Evolutionary conservation across 1,284 basidiomycete genomes (phyloP).

Genomic region (Stygiomarasmius scandens): DNA sequence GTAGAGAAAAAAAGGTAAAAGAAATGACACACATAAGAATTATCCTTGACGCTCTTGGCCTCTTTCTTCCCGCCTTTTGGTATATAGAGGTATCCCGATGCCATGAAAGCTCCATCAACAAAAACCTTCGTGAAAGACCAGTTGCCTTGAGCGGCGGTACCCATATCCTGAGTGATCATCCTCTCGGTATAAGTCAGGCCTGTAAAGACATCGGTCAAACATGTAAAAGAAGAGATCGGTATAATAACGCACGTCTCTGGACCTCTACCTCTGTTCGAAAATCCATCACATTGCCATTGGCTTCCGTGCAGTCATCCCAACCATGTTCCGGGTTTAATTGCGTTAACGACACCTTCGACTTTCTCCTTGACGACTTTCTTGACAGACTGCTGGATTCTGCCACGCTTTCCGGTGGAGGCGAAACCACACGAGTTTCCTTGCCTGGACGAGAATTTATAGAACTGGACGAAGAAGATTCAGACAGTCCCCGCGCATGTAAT

Average conservation of each 20-base stretch:
- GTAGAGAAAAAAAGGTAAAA: not conserved
- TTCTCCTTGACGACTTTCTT: conserved; percentile 1
- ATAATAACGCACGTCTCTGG: conserved; percentile 10
- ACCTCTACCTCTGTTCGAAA: conserved; percentile 12
- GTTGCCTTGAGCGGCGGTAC: conserved; percentile 6
- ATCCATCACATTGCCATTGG: conserved; percentile 13
- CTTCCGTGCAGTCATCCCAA: conserved; percentile 16
- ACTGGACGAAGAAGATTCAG: not conserved
- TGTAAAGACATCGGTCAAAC: conserved; percentile 8
- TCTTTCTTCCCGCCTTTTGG: conserved; percentile 11
- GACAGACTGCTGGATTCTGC: not conserved
- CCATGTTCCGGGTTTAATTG: conserved; percentile 12
- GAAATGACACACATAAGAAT: conserved; percentile 17
- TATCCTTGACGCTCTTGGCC: conserved; percentile 19
- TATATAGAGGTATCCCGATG: conserved; percentile 17
- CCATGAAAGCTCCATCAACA: conserved; percentile 17
- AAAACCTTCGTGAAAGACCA: conserved; percentile 18
- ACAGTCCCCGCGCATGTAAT: not conserved
- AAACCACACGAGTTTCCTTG: not conserved
- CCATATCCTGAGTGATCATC: conserved; percentile 3
- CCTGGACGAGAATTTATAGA: not conserved
- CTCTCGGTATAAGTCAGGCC: conserved; percentile 12
- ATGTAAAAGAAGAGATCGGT: not conserved
- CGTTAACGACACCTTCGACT: not conserved
- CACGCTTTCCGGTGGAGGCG: not conserved